Evolutionary conservation across 2,329 filamentous ascomycete species (phyloP), one percentile per base, ranked within the genome.

Genomic region (Ascochyta rabiei): DNA sequence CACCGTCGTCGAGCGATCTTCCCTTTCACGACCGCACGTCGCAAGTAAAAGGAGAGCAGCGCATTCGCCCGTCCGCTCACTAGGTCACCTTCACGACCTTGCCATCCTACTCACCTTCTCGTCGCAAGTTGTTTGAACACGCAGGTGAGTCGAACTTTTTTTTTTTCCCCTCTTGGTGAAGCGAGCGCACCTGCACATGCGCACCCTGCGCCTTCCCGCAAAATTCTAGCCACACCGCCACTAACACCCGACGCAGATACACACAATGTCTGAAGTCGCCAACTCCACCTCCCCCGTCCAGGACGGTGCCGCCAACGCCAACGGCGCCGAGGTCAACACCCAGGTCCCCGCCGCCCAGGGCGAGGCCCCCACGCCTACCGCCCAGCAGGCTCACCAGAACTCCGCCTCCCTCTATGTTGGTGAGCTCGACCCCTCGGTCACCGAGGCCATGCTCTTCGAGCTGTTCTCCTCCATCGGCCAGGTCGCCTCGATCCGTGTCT

Each of bases 361-460:
- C 63, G 86, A 89, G 70, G 86, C 81, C 67, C 84, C 87, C 63
- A 89, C 90, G 58, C 88, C 89, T 67, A 86, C 91, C 62, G 82
- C 85, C 61, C 80, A 81, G 58, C 87, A 91, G 66, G 89, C 90
- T 76, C 90, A 93, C 74, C 90, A 91, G 77, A 93, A 96, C 79
- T 98, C 95, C 48, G 95, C 95, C 63, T 99, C 95, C 56, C 91
- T 99, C 77, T 99, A 99, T 78, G 95, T 99, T 68, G 95, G 95
- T 78, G 95, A 99, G 84, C 91, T 99, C 71, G 95, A 99, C 79
- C 87, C 91, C 70, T 95, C 91, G 60, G 95, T 99, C 77, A 99
- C 95, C 64, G 95, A 99, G 86, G 95, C 95, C 69, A 99, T 99
- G 95, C 92, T 99, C 74, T 99, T 98, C 80, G 95, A 99, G 87